Evolutionary conservation across 345 rosid genomes (phyloP), one percentile per base, ranked within the genome.

Genomic region (Orychophragmus violaceus): DNA sequence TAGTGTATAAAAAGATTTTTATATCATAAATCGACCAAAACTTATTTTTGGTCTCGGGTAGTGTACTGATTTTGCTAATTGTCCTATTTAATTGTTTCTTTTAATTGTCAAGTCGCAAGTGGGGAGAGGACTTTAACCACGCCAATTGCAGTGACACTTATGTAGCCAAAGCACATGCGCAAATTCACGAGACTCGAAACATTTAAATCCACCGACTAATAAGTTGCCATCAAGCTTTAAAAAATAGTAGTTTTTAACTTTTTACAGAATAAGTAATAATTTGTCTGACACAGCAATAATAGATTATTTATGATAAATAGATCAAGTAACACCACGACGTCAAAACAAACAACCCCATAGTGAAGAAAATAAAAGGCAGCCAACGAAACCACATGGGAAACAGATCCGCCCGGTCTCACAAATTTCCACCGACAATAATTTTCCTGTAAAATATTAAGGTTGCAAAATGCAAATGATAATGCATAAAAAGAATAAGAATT

Each of bases 351-450:
- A 48, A 9, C 39, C 22, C 24, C 35, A 17, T 35, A 16, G 19
- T 36, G 59, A 37, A 25, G 30, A 66, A 39, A 66, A 53, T 37
- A 66, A 30, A 44, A 29, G 3, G 44, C 23, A 30, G 21, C 63
- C 55, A 66, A 42, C 55, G 44, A 42, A 66, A 66, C 24, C 71
- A 66, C 63, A 55, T 66, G 62, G 58, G 45, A 27, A 42, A 44
- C 54, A 55, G 62, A 66, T 42, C 62, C 54, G 58, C 32, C 42
- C 3, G 22, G 53, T 30, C 52, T 55, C 55, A 29, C 32, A 10
- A 66, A 6, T 55, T 55, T 9, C 71, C 71, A 66, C 71, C 71
- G 71, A 66, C 71, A 66, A 45, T 46, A 30, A 21, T 46, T 46
- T 46, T 1, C n/a, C 19, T 1, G 13, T 48, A 13, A 13, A 7